Conservation (phyloP, 148 eudicot genomes). For the Mesembryanthemum crystallinum region DNA sequence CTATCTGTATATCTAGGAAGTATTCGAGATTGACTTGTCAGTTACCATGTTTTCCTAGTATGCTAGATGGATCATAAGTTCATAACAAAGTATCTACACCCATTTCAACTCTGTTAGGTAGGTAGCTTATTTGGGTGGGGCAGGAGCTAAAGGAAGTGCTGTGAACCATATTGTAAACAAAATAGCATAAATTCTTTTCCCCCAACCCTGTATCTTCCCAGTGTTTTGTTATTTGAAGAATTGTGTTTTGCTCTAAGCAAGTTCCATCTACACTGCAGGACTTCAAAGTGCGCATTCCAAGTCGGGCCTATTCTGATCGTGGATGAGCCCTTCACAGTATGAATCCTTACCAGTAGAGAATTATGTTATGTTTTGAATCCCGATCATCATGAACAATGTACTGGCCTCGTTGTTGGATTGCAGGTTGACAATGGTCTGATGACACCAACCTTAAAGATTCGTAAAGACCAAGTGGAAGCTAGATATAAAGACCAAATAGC, state of each 20-base stretch:
- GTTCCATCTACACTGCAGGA: slow-evolving; percentile 46
- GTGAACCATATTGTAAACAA: not conserved
- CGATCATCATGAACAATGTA: not conserved
- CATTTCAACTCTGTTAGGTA: no score
- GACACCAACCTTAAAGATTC: slow-evolving; percentile 93
- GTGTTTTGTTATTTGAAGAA: not conserved
- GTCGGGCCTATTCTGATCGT: slow-evolving; percentile 77
- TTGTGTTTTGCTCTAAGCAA: not conserved
- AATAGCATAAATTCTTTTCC: not conserved
- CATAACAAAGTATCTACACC: no score
- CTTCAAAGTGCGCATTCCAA: slow-evolving; percentile 64
- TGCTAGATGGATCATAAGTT: no score
- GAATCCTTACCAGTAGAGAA: slow-evolving; percentile 6
- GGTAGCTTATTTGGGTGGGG: no score
- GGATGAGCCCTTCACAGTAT: slow-evolving; percentile 89
- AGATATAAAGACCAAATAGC: slow-evolving; percentile 62
- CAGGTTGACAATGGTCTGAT: slow-evolving; percentile 88
- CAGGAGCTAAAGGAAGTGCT: not conserved
- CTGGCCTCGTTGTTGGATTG: slow-evolving; percentile 12
- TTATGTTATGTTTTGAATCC: not conserved
- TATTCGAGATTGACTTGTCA: no score
- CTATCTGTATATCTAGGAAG: no score
- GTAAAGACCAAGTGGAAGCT: slow-evolving; percentile 72
- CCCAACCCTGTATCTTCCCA: not conserved
- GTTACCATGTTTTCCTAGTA: no score